Percentiles rank a stretch among this genome's conserved stretches.
Conservation (phyloP, 352 stramenopile species). For the Pythium sp. region DNA sequence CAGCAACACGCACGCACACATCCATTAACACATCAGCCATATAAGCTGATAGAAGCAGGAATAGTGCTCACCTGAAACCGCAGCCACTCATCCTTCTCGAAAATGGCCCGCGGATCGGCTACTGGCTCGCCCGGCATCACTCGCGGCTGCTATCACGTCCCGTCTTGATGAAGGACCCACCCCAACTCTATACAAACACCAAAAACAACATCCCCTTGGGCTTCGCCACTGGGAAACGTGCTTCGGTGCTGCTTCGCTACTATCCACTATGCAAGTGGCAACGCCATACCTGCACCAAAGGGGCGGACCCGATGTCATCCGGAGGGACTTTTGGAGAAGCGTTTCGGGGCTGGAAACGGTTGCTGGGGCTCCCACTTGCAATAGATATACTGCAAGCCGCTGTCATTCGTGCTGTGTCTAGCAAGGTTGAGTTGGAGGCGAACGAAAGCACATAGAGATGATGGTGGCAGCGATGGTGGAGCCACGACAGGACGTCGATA, state of each 20-base stretch:
- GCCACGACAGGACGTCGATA: constrained; percentile 10
- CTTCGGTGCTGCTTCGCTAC: too few relatives aligned
- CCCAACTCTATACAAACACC: too few relatives aligned
- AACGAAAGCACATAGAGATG: neutral
- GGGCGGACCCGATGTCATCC: neutral
- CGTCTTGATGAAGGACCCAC: too few relatives aligned
- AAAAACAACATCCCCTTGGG: too few relatives aligned
- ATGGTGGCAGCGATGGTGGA: constrained; percentile 11
- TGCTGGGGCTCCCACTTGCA: neutral
- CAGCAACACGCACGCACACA: neutral
- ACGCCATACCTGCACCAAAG: too few relatives aligned
- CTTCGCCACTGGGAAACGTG: too few relatives aligned
- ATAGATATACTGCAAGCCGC: neutral
- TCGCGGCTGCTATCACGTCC: too few relatives aligned
- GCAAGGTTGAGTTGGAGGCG: too few relatives aligned
- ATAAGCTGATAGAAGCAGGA: neutral
- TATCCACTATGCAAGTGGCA: too few relatives aligned
- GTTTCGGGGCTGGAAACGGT: constrained; percentile 6
- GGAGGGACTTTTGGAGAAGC: constrained; percentile 14
- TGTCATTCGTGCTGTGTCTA: neutral
- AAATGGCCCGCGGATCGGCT: neutral
- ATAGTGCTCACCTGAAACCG: constrained; percentile 19
- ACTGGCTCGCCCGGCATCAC: constrained; percentile 1
- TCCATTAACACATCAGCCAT: neutral
- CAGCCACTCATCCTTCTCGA: constrained; percentile 47